Base-by-base conservation (phyloP, 2,329 filamentous ascomycete species). In the Plectosphaerella cucumerina region DNA sequence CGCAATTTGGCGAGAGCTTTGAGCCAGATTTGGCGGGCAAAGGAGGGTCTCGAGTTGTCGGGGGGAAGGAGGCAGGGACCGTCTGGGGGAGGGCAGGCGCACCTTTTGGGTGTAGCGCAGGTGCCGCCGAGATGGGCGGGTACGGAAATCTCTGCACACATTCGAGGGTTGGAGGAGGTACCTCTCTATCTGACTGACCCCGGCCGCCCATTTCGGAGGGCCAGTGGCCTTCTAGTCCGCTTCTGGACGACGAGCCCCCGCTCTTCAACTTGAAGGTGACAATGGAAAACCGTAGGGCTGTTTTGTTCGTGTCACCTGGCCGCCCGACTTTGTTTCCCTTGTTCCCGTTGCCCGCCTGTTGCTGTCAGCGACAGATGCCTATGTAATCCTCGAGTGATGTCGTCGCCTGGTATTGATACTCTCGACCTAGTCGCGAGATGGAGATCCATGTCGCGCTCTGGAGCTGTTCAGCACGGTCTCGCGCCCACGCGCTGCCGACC, bases 21-120 rank as follows among this genome's bases (percentile, higher is more conserved):
- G 15, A 37, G 33, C 45, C 45, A 47, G 33, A 39, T 39, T 47
- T 39, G 45, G 45, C 45, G 45, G 35, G 34, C 33, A 39, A 35
- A 34, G 31, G 45, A 47, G 45, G 45, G 45, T 47, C 45, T 23
- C 45, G 33, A 47, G 45, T 37, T 47, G 45, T 47, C 45, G 45
- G 45, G 45, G 45, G 45, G 33, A 47, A 47, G 45, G 34, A 37
- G 45, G 45, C 20, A 47, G 45, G 44, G 45, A 37, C 45, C 26
- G 45, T 39, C 34, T 47, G 34, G 45, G 45, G 33, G 45, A 22
- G 26, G 26, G 26, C 45, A 47, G 45, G 45, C 45, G 33, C 45
- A 33, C 31, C 44, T 31, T 31, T 31, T 31, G 26, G 26, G 26
- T 31, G 26, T 31, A 31, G 26, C 26, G 26, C 26, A 31, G 26